Base-by-base conservation (phyloP, 495 filamentous ascomycete genomes). In the Cercophora sp. region DNA sequence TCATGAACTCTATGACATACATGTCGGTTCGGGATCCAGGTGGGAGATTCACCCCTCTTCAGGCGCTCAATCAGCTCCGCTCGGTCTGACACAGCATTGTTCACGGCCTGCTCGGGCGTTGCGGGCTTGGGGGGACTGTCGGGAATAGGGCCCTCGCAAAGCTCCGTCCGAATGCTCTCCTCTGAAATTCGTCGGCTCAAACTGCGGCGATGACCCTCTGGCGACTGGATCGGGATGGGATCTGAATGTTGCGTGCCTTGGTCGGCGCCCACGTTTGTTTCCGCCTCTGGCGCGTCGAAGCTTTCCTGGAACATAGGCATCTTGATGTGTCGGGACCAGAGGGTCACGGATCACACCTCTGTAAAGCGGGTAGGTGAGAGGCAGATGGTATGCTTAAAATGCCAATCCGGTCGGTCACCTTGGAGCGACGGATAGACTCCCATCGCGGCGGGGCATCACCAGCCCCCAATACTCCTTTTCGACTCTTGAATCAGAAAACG, bases 1-100 rank as follows among this genome's bases (percentile, higher is more conserved):
- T n/a, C n/a, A n/a, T n/a, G n/a, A n/a, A n/a, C n/a, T n/a, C n/a
- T n/a, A n/a, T n/a, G 20, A 76, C 81, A 64, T 76, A 90, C 87
- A 73, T 79, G 74, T 58, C 73, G 73, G 64, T 79, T 79, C 29
- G 82, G 79, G 22, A 80, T 71, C 89, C 90, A 94, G 15, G 83
- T 84, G 42, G 86, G 85, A 50, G 80, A 86, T 66, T 91, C 84
- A 31, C 83, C 81, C 68, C 78, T 79, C 72, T 96, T 97, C 56
- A 96, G 78, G 55, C 85, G 78, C 67, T 89, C 82, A 53, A 96
- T 96, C 55, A 96, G 77, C 67, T 91, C 84, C 43, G 81, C 83
- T 55, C 92, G 80, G 60, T 88, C 80, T 11, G 72, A 70, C 44
- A 71, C 72, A 26, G 61, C 47, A 42, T 58, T 58, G 13, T 61